These are phyloP conservation scores for Combretum micranthum DNA, from an alignment of 345 rosid species.

Conservation along the genomic window DNA sequence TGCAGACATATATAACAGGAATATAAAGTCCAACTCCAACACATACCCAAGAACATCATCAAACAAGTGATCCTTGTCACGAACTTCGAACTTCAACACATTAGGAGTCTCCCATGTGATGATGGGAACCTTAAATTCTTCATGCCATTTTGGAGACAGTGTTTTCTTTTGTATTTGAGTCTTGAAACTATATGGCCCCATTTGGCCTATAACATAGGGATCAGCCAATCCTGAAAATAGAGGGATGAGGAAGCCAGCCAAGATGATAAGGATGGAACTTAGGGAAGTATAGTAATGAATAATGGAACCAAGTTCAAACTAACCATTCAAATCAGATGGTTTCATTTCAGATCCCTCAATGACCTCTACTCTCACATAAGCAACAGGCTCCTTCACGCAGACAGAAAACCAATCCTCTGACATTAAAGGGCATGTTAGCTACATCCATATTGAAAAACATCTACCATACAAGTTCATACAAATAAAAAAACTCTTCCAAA, in stretches of 20 bases:
- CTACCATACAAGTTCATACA: not conserved
- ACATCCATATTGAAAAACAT: not conserved
- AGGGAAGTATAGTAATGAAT: not conserved
- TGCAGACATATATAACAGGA: not conserved
- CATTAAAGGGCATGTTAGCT: constrained; percentile 1
- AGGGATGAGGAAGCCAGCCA: not conserved
- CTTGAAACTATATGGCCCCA: constrained; percentile 74
- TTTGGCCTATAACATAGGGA: constrained; percentile 91
- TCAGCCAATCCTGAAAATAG: constrained; percentile 73
- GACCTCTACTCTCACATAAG: constrained; percentile 69
- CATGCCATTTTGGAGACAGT: constrained; percentile 82
- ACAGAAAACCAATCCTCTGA: constrained; percentile 77
- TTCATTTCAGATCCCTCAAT: constrained; percentile 76
- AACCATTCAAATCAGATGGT: constrained; percentile 89
- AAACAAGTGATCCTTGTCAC: constrained; percentile 75
- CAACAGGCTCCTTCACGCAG: constrained; percentile 73
- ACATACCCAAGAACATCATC: constrained; percentile 89
- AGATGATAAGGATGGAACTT: not conserved
- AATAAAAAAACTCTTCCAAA: not conserved
- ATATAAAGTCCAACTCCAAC: constrained; percentile 18
- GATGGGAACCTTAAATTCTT: constrained; percentile 80
- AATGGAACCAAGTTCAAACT: constrained; percentile 7
- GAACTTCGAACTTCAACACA: constrained; percentile 58
- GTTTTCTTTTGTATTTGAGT: constrained; percentile 69
- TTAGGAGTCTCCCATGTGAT: constrained; percentile 73